phyloP scores from a whole-genome alignment of 2,329 filamentous ascomycete species.

The Paraphaeosphaeria minitans region DNA sequence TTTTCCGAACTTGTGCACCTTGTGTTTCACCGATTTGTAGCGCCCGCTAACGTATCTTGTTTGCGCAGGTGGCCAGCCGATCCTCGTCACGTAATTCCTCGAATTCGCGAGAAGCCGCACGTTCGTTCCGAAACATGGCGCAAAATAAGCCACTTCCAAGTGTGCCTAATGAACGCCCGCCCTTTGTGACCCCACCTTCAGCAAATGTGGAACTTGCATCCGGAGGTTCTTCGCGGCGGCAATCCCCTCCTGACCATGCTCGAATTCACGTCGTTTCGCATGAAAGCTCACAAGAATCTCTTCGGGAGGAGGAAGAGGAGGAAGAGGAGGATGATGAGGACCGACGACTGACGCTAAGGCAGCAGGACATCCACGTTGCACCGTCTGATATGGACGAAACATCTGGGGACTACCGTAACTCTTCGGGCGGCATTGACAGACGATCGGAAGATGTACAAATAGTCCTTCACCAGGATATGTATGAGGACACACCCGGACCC shows the following conservation, averaged over 20 bases:
- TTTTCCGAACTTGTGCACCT: constrained; percentile 6
- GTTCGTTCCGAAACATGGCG: constrained; percentile 39
- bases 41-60: constrained; percentile 11
- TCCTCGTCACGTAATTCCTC: constrained; percentile 46
- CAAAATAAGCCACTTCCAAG: constrained; percentile 45
- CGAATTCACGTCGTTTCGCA: constrained; percentile 23
- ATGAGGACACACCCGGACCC: constrained; percentile 17
- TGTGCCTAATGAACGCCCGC: constrained; percentile 36
- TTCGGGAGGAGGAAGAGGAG: constrained; percentile 19
- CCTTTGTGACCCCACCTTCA: constrained; percentile 28
- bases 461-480: constrained; percentile 20
- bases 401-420: constrained; percentile 28
- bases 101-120: constrained; percentile 39
- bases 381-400: constrained; percentile 20
- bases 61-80: constrained; percentile 41
- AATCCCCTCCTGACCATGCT: constrained; percentile 7
- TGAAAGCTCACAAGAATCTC: constrained; percentile 27
- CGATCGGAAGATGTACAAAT: constrained; percentile 21
- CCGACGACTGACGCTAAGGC: constrained; percentile 7
- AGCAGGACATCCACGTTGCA: constrained; percentile 23
- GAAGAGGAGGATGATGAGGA: constrained; percentile 15
- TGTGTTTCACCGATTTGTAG: constrained; percentile 19
- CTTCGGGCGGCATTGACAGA: constrained; percentile 23
- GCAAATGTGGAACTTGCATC: constrained; percentile 19
- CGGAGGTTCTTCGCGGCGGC: neutral